Percentiles rank a stretch among this genome's conserved stretches.
phyloP scores from a whole-genome alignment of 345 rosid genomes.

The Conringia planisiliqua region DNA sequence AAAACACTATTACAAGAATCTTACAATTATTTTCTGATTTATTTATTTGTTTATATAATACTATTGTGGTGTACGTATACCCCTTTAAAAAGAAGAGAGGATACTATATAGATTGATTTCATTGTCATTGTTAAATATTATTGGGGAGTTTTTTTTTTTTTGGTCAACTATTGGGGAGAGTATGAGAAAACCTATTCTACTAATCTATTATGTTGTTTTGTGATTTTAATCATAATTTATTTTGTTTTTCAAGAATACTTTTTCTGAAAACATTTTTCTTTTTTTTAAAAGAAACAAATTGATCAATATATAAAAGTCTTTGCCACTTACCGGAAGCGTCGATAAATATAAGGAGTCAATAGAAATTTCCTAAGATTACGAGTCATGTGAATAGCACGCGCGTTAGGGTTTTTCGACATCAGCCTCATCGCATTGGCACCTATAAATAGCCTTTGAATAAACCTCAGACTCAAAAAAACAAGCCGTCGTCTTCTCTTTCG shows the following conservation, averaged over 20 bases:
- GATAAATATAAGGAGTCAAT: background rate
- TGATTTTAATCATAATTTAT: background rate
- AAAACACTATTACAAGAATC: conserved; percentile 26
- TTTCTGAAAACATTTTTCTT: background rate
- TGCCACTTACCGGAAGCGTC: background rate
- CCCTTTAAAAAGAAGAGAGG: background rate
- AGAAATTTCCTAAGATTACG: background rate
- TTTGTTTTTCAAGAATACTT: background rate
- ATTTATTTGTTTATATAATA: background rate
- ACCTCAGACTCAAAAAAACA: background rate
- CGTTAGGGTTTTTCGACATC: conserved; percentile 18
- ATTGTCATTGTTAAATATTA: background rate
- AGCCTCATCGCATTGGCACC: background rate
- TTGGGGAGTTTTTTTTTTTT: too few species aligned
- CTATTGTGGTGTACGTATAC: background rate
- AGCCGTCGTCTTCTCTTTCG: conserved; percentile 14
- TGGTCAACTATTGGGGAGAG: background rate
- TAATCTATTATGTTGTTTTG: background rate
- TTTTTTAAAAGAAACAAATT: background rate
- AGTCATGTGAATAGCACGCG: conserved; percentile 14
- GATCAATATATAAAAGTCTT: background rate
- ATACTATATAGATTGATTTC: background rate
- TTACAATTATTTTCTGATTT: conserved; percentile 22
- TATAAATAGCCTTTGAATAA: conserved; percentile 21
- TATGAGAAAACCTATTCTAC: background rate